Evolutionary conservation across 78 protist genomes (phyloP).

Genomic region (Pigoraptor vietnamica): DNA sequence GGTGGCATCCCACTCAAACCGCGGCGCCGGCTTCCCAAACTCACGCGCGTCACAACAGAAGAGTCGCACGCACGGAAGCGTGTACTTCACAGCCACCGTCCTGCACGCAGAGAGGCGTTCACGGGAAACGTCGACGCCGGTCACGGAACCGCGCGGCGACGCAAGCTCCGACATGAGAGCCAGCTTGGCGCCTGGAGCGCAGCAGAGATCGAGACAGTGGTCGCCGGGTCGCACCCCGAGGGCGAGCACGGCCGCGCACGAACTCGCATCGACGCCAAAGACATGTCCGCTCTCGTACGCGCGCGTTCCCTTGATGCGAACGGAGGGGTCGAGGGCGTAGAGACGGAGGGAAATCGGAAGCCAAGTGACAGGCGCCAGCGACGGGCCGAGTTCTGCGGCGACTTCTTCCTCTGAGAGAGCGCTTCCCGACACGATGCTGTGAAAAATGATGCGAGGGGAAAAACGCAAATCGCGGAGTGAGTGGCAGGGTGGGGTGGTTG

Average conservation of each 20-base stretch:
- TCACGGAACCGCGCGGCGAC: conserved; percentile 16
- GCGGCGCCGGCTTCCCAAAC: background rate
- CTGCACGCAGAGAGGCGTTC: conserved; percentile 19
- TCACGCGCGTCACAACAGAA: background rate
- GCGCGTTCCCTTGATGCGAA: background rate
- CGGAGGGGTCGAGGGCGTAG: background rate
- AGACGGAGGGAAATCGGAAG: background rate
- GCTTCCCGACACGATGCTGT: background rate
- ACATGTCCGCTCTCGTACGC: conserved; percentile 9
- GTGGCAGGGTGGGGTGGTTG: background rate
- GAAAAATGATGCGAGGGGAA: background rate
- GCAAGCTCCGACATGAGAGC: conserved; percentile 21
- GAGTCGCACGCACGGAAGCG: conserved; percentile 9
- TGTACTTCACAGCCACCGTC: conserved; percentile 3
- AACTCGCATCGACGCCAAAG: conserved; percentile 38
- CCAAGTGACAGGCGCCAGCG: conserved; percentile 7
- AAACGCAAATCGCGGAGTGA: too few relatives aligned
- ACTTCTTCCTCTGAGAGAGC: background rate
- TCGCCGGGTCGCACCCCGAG: conserved; percentile 19
- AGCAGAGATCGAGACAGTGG: conserved; percentile 53
- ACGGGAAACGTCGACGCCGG: conserved; percentile 32
- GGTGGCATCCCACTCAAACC: background rate
- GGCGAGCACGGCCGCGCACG: conserved; percentile 43
- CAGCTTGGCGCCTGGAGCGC: conserved; percentile 74
- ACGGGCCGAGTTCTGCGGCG: background rate